Base-by-base conservation (phyloP, 345 rosid genomes). In the Syzygium aromaticum region DNA sequence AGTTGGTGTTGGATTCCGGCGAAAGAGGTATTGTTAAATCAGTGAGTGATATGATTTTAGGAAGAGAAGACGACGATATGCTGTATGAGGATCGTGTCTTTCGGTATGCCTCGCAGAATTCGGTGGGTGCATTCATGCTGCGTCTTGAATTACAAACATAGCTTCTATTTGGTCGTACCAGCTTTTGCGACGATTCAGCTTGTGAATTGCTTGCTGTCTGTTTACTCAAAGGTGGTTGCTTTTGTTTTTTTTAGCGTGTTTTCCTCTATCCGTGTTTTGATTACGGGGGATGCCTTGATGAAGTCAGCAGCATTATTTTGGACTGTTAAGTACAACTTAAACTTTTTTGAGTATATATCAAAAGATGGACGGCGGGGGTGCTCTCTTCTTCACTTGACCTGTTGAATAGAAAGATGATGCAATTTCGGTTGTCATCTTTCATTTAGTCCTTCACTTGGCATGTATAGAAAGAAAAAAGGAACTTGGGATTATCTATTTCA, bases 21-120 rank as follows among this genome's bases (percentile, higher is more conserved):
- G 94, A 90, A n/a, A 91, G 92, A 83, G 98, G 98, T 23, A 91
- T 95, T 91, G 95, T 93, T 88, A 91, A 94, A 87, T 90, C 92
- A 61, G 94, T 94, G 88, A 93, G 93, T 88, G 96, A 97, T 92
- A 89, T 93, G 87, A 92, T 97, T 92, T 87, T 95, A 88, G 99
- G 98, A 23, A 92, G 83, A 87, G 98, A 95, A 84, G 96, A 95
- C 17, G 95, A 96, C 25, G 99, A 96, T 92, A 86, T 96, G 85
- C 89, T 97, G n/a, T 97, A 96, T 54, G 99, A 97, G 91, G 99
- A 97, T 87, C 95, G 99, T 27, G 93, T 97, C 84, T 97, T 96
- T 87, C 95, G 90, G 53, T 97, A 93, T 91, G 99, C 98, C 84
- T 95, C 98, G 17, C 86, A 90, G 33, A 97, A 94, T 89, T 96